Evolutionary conservation across 768 basidiomycete genomes (phyloP), one percentile per base, ranked within the genome.

Genomic region (Dioszegia crocea): DNA sequence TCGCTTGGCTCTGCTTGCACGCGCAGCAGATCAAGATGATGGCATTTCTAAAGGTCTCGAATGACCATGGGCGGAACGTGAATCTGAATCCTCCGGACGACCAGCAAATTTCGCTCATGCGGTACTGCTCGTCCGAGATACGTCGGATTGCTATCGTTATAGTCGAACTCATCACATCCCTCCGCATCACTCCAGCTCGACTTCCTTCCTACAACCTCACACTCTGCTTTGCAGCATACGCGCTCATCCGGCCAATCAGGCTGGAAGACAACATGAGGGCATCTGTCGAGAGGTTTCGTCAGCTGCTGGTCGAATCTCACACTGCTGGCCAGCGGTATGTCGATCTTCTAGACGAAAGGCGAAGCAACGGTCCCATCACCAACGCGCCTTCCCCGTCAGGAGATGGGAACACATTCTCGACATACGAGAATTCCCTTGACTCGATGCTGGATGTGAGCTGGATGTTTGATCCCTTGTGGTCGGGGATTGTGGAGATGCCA

Each of bases 321-420:
- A 24, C 24, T 21, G 45, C 45, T 46, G 45, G 45, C 14, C 19
- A 46, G 45, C 45, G 45, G 45, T 46, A 46, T 27, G 45, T 46
- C 8, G 24, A 24, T 24, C 26, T 21, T 21, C 21, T 46, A 3
- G 45, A 46, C 21, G 24, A 24, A 14, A 3, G 45, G 21, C n/a
- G 45, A 16, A 24, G 26, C 14, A 46, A 38, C 36, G 17, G 36
- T 17, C 36, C 36, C 10, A 9, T 16, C 12, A 46, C 45, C 14
- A n/a, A 24, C 5, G 21, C 26, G 6, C 45, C 45, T 5, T 46
- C 45, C 5, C 45, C 45, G 19, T 9, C 21, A 3, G 26, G 10
- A 46, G 45, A 24, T 12, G 21, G 24, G 3, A 16, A 14, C 8
- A 24, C 19, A 8, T 10, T 3, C 26, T 5, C 21, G 45, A 14